Percentiles rank a stretch among this genome's conserved stretches.
Evolutionary conservation across 495 filamentous ascomycete genomes (phyloP).

Genomic region (Hyaloscypha finlandica): DNA sequence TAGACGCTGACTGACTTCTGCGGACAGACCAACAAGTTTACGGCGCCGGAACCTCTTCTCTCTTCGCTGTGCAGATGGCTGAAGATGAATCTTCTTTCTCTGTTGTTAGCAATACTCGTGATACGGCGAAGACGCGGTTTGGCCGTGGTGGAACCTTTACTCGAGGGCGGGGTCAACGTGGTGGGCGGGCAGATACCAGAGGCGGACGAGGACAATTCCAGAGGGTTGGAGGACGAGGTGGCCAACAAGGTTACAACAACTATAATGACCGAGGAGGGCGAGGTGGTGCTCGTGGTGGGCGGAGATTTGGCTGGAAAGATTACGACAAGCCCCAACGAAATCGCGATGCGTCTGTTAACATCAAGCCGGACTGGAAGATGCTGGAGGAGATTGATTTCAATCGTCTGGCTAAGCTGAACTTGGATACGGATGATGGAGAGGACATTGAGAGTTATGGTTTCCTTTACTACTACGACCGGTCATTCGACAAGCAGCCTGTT

Average conservation of each 20-base stretch:
- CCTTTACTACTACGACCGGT: slow-evolving; percentile 94
- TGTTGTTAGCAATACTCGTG: slow-evolving; percentile 90
- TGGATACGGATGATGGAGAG: slow-evolving; percentile 92
- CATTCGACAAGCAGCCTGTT: slow-evolving; percentile 88
- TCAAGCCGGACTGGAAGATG: slow-evolving; percentile 92
- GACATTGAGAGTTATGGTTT: slow-evolving; percentile 95
- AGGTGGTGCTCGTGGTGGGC: slow-evolving; percentile 61
- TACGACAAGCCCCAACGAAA: slow-evolving; percentile 98
- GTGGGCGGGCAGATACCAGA: slow-evolving; percentile 53
- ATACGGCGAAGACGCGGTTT: slow-evolving; percentile 81
- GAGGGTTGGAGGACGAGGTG: slow-evolving; percentile 64
- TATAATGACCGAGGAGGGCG: slow-evolving; percentile 62
- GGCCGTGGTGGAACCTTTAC: slow-evolving; percentile 86
- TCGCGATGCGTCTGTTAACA: slow-evolving; percentile 90
- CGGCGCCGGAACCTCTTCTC: slow-evolving; percentile 80
- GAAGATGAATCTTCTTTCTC: slow-evolving; percentile 98
- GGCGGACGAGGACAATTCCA: slow-evolving; percentile 68
- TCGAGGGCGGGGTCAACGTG: slow-evolving; percentile 79
- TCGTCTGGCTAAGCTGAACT: slow-evolving; percentile 89
- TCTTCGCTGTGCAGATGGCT: slow-evolving; percentile 86
- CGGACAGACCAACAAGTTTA: slow-evolving; percentile 92
- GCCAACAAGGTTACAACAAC: slow-evolving; percentile 60
- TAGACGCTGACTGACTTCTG: slow-evolving; percentile 18
- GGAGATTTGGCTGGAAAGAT: slow-evolving; percentile 97
- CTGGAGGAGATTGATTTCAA: slow-evolving; percentile 98